Evolutionary conservation across 2,329 filamentous ascomycete genomes (phyloP).

Genomic region (Alternaria longipes): DNA sequence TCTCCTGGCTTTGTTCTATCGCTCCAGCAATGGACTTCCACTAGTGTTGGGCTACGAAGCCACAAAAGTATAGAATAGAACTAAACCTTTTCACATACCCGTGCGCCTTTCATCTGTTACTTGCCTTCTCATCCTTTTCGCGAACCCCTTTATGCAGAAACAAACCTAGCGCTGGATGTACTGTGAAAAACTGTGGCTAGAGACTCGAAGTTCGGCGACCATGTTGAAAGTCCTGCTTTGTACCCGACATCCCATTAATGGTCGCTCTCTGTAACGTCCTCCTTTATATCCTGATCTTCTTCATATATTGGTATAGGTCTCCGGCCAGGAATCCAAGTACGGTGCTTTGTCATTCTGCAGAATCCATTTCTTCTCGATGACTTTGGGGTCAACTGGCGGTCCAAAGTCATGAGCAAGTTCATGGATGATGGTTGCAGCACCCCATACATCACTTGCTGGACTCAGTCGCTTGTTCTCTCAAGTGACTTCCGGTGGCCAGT

Average conservation of each 20-base stretch:
- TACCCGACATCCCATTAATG: neutral
- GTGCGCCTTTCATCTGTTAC: neutral
- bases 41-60: neutral
- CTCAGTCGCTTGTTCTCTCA: conserved; percentile 23
- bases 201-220: neutral
- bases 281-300: neutral
- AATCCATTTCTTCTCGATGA: conserved; percentile 9
- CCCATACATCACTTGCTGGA: conserved; percentile 38
- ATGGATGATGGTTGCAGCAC: conserved; percentile 35
- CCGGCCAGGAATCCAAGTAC: conserved; percentile 7
- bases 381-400: conserved; percentile 19
- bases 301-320: conserved; percentile 23
- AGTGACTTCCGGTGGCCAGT: conserved; percentile 34
- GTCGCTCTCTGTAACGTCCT: neutral
- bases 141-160: neutral
- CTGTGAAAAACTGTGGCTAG: neutral
- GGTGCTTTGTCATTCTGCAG: neutral
- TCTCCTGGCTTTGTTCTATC: neutral
- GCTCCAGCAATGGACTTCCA: neutral
- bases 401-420: conserved; percentile 29
- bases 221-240: neutral
- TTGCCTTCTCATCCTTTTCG: neutral
- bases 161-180: neutral
- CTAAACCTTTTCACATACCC: neutral
- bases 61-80: neutral